Percentiles rank a stretch among this genome's conserved stretches.
phyloP scores from a whole-genome alignment of 2,329 filamentous ascomycete species.

The Rutstroemia sp. region DNA sequence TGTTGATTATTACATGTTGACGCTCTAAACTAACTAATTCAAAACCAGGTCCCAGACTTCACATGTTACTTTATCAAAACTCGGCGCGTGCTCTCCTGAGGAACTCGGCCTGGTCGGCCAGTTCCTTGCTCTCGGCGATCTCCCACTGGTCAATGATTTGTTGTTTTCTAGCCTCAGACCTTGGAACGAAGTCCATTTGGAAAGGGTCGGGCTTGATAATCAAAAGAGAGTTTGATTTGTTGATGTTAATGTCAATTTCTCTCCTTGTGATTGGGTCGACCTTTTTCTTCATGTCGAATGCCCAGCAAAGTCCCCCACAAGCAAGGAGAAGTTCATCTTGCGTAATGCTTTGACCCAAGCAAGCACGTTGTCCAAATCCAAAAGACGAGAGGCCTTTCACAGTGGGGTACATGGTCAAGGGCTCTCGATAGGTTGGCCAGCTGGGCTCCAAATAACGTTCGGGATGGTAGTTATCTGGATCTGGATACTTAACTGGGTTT shows the following conservation, averaged over 20 bases:
- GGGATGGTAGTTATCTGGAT: slow-evolving; percentile 38
- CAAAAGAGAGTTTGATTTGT: slow-evolving; percentile 10
- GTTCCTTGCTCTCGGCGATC: neutral
- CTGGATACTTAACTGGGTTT: slow-evolving; percentile 32
- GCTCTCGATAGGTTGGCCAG: slow-evolving; percentile 35
- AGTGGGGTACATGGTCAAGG: slow-evolving; percentile 45
- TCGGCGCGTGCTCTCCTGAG: neutral
- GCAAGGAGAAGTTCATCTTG: slow-evolving; percentile 22
- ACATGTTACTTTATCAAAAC: too few relatives aligned
- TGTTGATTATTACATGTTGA: too few relatives aligned
- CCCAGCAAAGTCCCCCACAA: slow-evolving; percentile 11
- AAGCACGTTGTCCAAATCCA: slow-evolving; percentile 45
- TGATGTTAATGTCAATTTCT: neutral
- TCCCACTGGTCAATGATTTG: neutral
- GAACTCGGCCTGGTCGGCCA: neutral
- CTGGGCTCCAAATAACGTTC: slow-evolving; percentile 34
- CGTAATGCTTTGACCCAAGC: slow-evolving; percentile 43
- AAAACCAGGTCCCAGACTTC: too few relatives aligned
- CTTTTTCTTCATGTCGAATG: slow-evolving; percentile 7
- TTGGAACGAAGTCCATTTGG: slow-evolving; percentile 3
- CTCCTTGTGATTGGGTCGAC: neutral
- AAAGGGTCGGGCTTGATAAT: slow-evolving; percentile 10
- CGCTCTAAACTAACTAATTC: too few relatives aligned
- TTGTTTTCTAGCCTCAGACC: neutral
- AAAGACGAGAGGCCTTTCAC: slow-evolving; percentile 47